Conservation (phyloP, 257 asterid species). For the Solanum chilense region DNA sequence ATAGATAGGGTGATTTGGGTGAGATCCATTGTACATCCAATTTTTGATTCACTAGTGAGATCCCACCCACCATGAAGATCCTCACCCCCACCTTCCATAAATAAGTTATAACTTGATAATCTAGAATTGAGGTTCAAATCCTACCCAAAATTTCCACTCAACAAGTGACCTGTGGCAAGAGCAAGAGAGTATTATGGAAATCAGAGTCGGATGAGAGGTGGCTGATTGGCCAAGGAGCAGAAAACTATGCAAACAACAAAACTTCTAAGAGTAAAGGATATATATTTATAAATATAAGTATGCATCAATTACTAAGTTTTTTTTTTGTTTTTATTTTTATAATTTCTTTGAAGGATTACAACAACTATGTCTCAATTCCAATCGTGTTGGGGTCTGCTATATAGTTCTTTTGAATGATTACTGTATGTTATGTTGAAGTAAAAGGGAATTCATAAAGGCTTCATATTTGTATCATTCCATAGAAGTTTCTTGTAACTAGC, state of each 20-base stretch:
- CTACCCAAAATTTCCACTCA: not conserved
- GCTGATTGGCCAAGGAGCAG: not conserved
- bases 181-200: not conserved
- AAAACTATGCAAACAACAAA: not conserved
- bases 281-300: not conserved
- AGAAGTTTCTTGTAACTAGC: not conserved
- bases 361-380: not conserved
- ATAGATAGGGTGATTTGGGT: not conserved
- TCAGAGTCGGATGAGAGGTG: not conserved
- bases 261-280: not conserved
- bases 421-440: not conserved
- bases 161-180: not conserved
- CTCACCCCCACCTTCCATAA: not conserved
- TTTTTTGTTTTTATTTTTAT: not conserved
- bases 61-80: not conserved
- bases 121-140: not conserved
- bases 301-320: not conserved
- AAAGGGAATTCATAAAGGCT: not conserved
- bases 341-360: not conserved
- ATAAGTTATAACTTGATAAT: not conserved
- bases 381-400: not conserved
- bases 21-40: not conserved
- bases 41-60: not conserved
- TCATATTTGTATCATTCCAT: not conserved
- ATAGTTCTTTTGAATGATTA: not conserved